Conservation (phyloP, 495 filamentous ascomycete species). For the Rhizodiscina lignyota region DNA sequence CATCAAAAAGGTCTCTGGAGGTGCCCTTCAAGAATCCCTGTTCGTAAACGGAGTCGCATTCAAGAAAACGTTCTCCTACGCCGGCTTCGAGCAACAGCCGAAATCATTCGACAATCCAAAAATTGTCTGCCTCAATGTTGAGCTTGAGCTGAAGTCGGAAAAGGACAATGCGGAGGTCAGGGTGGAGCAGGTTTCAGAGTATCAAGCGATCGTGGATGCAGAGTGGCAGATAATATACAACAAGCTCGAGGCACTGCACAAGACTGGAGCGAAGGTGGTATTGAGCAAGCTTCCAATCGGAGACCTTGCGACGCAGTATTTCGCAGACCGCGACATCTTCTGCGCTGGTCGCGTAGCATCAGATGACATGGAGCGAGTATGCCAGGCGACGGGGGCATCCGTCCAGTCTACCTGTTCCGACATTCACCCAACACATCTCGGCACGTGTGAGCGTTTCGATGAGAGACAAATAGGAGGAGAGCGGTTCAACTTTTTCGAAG, state of each 20-base stretch:
- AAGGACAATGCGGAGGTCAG: slow-evolving; percentile 98
- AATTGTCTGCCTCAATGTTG: slow-evolving; percentile 93
- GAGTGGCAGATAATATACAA: slow-evolving; percentile 99
- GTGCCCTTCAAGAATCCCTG: slow-evolving; percentile 88
- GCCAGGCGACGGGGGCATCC: slow-evolving; percentile 81
- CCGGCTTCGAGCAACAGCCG: slow-evolving; percentile 97
- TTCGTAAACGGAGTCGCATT: slow-evolving; percentile 98
- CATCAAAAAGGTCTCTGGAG: slow-evolving; percentile 93
- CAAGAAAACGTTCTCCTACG: slow-evolving; percentile 99
- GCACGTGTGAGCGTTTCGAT: slow-evolving; percentile 79
- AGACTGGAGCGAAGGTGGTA: slow-evolving; percentile 91
- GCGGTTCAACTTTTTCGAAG: slow-evolving; percentile 95
- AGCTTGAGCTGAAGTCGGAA: slow-evolving; percentile 92
- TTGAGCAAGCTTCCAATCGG: slow-evolving; percentile 95
- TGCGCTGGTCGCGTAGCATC: slow-evolving; percentile 87
- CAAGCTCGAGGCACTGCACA: slow-evolving; percentile 86
- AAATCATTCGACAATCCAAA: slow-evolving; percentile 87
- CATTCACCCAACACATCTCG: slow-evolving; percentile 76
- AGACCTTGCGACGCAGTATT: slow-evolving; percentile 93
- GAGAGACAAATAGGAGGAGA: slow-evolving; percentile 95
- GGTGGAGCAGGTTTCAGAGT: slow-evolving; percentile 96
- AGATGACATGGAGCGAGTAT: slow-evolving; percentile 91
- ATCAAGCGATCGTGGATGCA: slow-evolving; percentile 97
- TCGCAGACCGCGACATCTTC: slow-evolving; percentile 96
- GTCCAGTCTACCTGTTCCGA: slow-evolving; percentile 95